Evolutionary conservation across 2,329 filamentous ascomycete genomes (phyloP).

Genomic region (Pleurostoma richardsiae): DNA sequence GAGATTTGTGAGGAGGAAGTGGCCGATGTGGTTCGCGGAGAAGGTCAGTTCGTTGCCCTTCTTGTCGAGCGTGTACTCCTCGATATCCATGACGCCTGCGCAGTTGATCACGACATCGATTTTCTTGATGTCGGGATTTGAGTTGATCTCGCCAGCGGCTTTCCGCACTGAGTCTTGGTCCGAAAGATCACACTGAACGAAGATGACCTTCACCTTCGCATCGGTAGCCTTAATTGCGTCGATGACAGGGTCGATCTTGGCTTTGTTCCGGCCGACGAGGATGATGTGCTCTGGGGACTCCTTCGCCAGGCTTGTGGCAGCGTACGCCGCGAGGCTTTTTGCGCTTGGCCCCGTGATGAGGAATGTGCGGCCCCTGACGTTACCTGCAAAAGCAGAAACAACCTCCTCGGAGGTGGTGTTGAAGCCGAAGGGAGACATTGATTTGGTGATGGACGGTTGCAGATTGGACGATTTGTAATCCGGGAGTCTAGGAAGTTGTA

Average conservation of each 20-base stretch:
- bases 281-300: slow-evolving; percentile 10
- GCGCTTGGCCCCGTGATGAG: slow-evolving; percentile 12
- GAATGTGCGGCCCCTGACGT: slow-evolving; percentile 7
- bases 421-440: slow-evolving; percentile 5
- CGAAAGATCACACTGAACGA: slow-evolving; percentile 30
- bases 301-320: slow-evolving; percentile 9
- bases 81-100: slow-evolving; percentile 33
- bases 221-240: slow-evolving; percentile 19
- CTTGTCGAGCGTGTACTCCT: slow-evolving; percentile 23
- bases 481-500: no score
- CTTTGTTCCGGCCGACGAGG: slow-evolving; percentile 8
- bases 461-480: no score
- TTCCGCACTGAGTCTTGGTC: slow-evolving; percentile 27
- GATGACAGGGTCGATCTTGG: slow-evolving; percentile 24
- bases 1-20: slow-evolving; percentile 40
- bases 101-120: slow-evolving; percentile 39
- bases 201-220: slow-evolving; percentile 20
- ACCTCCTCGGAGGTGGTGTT: slow-evolving; percentile 6
- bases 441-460: no score
- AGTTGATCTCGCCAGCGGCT: slow-evolving; percentile 25
- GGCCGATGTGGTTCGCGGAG: slow-evolving; percentile 37
- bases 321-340: slow-evolving; percentile 8
- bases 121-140: slow-evolving; percentile 23
- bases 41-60: slow-evolving; percentile 40
- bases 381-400: slow-evolving; percentile 2